Percentiles rank a stretch among this genome's conserved stretches.
phyloP scores from a whole-genome alignment of 331 rosid genomes.

The Spiraea crenata region DNA sequence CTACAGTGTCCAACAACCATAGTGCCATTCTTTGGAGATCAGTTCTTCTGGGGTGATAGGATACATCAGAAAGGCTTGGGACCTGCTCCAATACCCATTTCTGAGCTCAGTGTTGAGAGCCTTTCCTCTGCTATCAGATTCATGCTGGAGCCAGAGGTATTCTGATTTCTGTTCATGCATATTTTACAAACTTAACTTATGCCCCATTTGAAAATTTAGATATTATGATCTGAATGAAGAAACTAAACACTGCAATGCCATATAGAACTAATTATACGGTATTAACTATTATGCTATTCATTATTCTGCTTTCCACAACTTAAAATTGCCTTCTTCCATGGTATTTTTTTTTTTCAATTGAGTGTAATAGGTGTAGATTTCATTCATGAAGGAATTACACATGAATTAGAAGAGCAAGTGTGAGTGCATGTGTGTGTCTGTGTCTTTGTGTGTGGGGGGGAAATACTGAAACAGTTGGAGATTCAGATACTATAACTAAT shows the following conservation, averaged over 20 bases:
- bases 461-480: no score
- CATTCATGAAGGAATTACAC: not conserved
- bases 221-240: not conserved
- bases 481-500: no score
- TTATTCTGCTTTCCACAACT: not conserved
- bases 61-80: conserved; percentile 72
- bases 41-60: conserved; percentile 96
- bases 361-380: not conserved
- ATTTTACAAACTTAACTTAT: not conserved
- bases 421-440: not conserved
- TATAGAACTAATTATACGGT: not conserved
- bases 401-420: not conserved
- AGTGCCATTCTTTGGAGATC: conserved; percentile 98
- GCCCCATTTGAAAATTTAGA: not conserved
- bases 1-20: conserved; percentile 93
- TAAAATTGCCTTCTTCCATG: not conserved
- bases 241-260: not conserved
- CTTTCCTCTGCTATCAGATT: conserved; percentile 72
- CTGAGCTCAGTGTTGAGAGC: conserved; percentile 60
- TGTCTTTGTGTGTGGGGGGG: not conserved
- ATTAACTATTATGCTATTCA: not conserved
- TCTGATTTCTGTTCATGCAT: not conserved
- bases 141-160: conserved; percentile 93
- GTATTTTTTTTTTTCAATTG: not conserved
- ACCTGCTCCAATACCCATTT: conserved; percentile 80